These are phyloP conservation scores for Mortierella sp. DNA, from an alignment of 371 early-diverging fungal species.

Conservation along the genomic window DNA sequence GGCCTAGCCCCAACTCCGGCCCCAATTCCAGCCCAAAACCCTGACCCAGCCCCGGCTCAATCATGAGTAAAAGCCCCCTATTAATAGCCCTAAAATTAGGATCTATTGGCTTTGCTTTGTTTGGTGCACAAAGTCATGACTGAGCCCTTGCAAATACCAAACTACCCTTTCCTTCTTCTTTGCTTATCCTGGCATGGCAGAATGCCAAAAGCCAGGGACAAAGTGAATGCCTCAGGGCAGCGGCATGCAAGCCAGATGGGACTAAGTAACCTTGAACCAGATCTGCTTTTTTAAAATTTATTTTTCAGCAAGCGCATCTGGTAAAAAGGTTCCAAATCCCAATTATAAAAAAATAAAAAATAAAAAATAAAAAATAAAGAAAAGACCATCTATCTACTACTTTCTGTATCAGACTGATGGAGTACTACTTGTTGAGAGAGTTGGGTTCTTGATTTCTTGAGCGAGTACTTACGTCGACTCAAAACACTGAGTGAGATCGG, in stretches of 20 bases:
- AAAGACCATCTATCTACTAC: not conserved
- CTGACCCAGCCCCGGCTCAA: not conserved
- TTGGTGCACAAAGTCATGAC: not conserved
- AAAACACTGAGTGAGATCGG: conserved; percentile 31
- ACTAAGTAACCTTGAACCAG: not conserved
- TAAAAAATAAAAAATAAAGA: not conserved
- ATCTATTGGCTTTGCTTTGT: not conserved
- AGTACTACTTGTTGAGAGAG: not conserved
- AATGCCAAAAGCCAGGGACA: not conserved
- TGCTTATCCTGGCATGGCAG: not conserved
- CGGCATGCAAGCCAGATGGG: not conserved
- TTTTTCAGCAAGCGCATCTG: too few relatives aligned
- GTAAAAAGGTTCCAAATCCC: too few relatives aligned
- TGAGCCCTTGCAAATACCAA: not conserved
- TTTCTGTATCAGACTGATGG: not conserved
- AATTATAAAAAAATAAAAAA: too few relatives aligned
- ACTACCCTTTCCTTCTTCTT: not conserved
- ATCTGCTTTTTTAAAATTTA: not conserved
- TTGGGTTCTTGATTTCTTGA: not conserved
- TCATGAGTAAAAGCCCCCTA: not conserved
- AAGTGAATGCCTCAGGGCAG: conserved; percentile 2
- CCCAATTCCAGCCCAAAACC: too few relatives aligned
- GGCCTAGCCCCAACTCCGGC: too few relatives aligned
- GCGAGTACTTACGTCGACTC: conserved; percentile 34
- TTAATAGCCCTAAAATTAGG: not conserved